These are phyloP conservation scores for Globisporangium camurandrum DNA, from an alignment of 352 stramenopile species.

Conservation along the genomic window DNA sequence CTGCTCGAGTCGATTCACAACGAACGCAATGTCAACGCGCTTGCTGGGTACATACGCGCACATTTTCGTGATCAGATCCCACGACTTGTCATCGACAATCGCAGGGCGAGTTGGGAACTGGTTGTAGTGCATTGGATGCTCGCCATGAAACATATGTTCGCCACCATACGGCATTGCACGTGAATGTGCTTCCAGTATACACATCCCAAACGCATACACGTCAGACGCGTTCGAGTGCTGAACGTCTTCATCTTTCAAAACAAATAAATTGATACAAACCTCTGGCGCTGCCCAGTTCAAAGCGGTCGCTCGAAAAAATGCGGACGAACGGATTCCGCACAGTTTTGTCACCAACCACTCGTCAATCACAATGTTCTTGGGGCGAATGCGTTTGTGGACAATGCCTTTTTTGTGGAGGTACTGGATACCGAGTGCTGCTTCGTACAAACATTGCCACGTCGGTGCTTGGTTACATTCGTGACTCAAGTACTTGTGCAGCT, in stretches of 20 bases:
- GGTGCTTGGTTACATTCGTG: background rate
- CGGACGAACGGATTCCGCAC: background rate
- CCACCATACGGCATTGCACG: background rate
- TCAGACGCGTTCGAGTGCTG: conserved; percentile 14
- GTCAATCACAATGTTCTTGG: conserved; percentile 7
- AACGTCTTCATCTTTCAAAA: background rate
- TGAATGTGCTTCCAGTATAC: conserved; percentile 12
- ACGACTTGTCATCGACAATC: background rate
- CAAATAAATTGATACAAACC: too few relatives aligned
- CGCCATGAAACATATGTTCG: background rate
- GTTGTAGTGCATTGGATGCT: background rate
- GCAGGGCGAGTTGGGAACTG: background rate
- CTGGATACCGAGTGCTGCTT: conserved; percentile 17
- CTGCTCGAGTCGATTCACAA: conserved; percentile 9
- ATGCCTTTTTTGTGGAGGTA: conserved; percentile 20
- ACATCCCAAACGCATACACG: conserved; percentile 23
- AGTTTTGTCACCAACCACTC: conserved; percentile 10
- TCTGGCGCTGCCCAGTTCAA: conserved; percentile 16
- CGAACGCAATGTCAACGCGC: conserved; percentile 8
- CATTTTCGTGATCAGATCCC: conserved; percentile 15
- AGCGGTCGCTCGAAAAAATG: background rate
- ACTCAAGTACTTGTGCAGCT: conserved; percentile 2
- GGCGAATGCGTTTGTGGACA: conserved; percentile 11
- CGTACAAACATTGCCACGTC: conserved; percentile 13
- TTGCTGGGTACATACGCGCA: conserved; percentile 5